These are phyloP conservation scores for Sordariomycetes sp. DNA, from an alignment of 2,329 filamentous ascomycete genomes.

Conservation along the genomic window DNA sequence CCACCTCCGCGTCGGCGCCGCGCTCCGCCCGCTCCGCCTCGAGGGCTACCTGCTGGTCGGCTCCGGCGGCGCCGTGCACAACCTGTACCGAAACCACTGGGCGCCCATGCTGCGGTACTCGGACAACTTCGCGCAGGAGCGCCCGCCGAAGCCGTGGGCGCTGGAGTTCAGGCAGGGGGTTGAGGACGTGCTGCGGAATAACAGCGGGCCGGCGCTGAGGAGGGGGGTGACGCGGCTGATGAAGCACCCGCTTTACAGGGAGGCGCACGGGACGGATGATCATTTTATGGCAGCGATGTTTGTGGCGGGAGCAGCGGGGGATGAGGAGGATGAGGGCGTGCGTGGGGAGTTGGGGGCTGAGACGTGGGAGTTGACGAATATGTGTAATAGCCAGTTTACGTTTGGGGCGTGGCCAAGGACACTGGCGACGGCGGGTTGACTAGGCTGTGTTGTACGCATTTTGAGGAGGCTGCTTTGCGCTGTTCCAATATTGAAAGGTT, in stretches of 20 bases:
- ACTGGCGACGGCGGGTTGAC: neutral
- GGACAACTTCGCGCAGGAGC: constrained; percentile 31
- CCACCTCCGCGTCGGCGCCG: constrained; percentile 42
- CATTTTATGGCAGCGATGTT: constrained; percentile 59
- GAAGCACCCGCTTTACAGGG: constrained; percentile 56
- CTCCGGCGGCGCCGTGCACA: constrained; percentile 55
- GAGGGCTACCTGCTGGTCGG: constrained; percentile 41
- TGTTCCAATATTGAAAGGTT: neutral
- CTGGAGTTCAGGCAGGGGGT: constrained; percentile 57
- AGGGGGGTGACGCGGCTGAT: constrained; percentile 49
- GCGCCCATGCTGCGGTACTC: constrained; percentile 50
- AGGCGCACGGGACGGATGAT: constrained; percentile 60
- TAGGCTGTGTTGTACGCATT: neutral
- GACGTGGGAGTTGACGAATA: constrained; percentile 57
- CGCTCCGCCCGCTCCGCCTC: constrained; percentile 44
- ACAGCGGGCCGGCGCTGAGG: constrained; percentile 39
- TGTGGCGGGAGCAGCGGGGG: constrained; percentile 45
- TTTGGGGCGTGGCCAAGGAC: constrained; percentile 22
- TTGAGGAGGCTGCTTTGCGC: neutral
- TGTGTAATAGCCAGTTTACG: constrained; percentile 52
- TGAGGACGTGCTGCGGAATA: constrained; percentile 40
- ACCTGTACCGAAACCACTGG: constrained; percentile 59
- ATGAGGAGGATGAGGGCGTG: constrained; percentile 24
- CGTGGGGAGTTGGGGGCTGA: constrained; percentile 39
- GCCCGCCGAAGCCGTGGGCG: constrained; percentile 36